These are phyloP conservation scores for Dendrobium huoshanense DNA, from an alignment of 106 monocot species.

Conservation along the genomic window DNA sequence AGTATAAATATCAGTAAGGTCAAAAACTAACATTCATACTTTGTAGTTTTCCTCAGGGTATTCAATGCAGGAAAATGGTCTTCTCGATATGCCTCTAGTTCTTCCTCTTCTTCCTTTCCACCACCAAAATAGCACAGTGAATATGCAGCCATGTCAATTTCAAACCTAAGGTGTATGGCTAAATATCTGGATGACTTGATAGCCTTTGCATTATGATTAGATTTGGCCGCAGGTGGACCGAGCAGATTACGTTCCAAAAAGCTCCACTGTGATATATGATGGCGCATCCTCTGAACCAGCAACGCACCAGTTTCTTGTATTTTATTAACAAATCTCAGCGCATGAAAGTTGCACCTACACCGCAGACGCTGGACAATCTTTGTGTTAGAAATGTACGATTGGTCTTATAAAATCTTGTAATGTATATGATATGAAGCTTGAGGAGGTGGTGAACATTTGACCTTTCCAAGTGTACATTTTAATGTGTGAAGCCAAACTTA, in stretches of 20 bases:
- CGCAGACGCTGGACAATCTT: conserved; percentile 59
- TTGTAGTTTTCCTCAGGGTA: conserved; percentile 44
- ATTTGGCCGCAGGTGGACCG: conserved; percentile 40
- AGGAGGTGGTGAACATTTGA: too few species aligned
- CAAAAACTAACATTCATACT: conserved; percentile 32
- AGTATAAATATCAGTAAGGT: conserved; percentile 2
- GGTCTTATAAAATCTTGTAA: background rate
- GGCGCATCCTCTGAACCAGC: conserved; percentile 76
- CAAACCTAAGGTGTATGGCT: conserved; percentile 92
- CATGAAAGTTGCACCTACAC: conserved; percentile 98
- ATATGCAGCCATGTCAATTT: conserved; percentile 99
- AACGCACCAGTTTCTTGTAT: conserved; percentile 87
- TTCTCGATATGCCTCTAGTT: conserved; percentile 71
- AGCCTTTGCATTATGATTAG: conserved; percentile 15
- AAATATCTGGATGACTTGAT: conserved; percentile 53
- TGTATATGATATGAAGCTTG: background rate
- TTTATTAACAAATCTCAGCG: conserved; percentile 69
- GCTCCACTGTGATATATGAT: conserved; percentile 19
- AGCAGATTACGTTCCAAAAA: conserved; percentile 63
- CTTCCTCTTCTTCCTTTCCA: conserved; percentile 87
- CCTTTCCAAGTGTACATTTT: too few species aligned
- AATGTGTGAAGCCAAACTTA: too few species aligned
- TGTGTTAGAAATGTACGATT: background rate
- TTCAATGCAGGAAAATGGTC: conserved; percentile 91
- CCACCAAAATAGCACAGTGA: conserved; percentile 99